Evolutionary conservation across 164 flowering plant genomes (phyloP), one percentile per base, ranked within the genome.

Genomic region (Dillenia suffruticosa): DNA sequence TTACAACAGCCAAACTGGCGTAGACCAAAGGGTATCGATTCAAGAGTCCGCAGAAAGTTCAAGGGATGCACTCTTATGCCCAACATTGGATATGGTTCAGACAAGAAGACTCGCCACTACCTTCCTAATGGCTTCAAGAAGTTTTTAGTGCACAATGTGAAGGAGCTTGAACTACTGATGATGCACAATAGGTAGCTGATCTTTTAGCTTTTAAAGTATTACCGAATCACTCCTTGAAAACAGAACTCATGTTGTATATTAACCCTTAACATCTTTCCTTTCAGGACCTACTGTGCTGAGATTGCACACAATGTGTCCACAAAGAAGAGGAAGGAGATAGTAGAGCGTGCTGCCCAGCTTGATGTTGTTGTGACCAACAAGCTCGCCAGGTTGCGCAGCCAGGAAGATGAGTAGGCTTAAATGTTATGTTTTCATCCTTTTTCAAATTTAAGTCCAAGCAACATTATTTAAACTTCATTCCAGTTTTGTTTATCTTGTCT

Each of bases 1-100:
- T 14, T 56, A 10, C 71, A 59, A 2, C 72, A 84, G 85, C 16
- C 63, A 57, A 86, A 51, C 72, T 84, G 91, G 92, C 75, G 89
- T 2, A 76, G 92, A 51, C 92, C 92, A 9, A 86, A 86, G 83
- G 92, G 89, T 84, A 86, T 86, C 76, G 89, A 86, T 62, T 86
- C 92, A 9, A 75, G 91, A 12, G 88, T 86, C 6, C 65, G 91
- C 47, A 74, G 88, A 52, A 86, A 87, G 86, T 84, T 87, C 73
- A 87, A 87, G 63, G 92, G 90, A 63, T 67, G 71, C 44, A 79
- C 86, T 22, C 58, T 87, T 65, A 87, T 87, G 92, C 92, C 93
- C 68, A 84, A 87, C 55, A 81, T 87, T 64, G 93, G 93, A 16
- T 85, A 85, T 54, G 90, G 90, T 1, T 79, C 92, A 10, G 87